These are phyloP conservation scores for Aspergillus homomorphus DNA, from an alignment of 495 filamentous ascomycete species.

Conservation along the genomic window DNA sequence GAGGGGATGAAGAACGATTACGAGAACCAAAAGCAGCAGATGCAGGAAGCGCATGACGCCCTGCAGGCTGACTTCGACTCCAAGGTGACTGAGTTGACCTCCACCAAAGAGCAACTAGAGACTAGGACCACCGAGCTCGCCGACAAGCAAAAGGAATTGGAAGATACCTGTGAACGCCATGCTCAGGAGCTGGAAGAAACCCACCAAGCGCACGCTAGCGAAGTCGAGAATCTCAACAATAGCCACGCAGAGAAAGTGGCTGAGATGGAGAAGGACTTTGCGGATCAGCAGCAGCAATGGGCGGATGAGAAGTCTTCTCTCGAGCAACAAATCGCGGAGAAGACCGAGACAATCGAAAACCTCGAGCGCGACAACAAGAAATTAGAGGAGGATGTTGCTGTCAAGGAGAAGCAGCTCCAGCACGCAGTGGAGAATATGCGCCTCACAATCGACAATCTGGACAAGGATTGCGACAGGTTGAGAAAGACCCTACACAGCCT, in stretches of 20 bases:
- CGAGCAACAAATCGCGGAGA: conserved; percentile 39
- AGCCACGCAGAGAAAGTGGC: conserved; percentile 37
- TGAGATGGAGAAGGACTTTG: conserved; percentile 32
- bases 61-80: conserved; percentile 37
- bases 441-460: conserved; percentile 49
- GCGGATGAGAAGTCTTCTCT: conserved; percentile 30
- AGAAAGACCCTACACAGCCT: conserved; percentile 56
- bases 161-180: conserved; percentile 28
- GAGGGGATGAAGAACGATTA: conserved; percentile 40
- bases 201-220: conserved; percentile 29
- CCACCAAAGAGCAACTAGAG: conserved; percentile 33
- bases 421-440: conserved; percentile 48
- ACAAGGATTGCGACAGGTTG: conserved; percentile 54
- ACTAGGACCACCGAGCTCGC: conserved; percentile 3
- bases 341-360: conserved; percentile 33
- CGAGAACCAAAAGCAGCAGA: conserved; percentile 41
- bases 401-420: conserved; percentile 51
- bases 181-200: conserved; percentile 32
- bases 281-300: conserved; percentile 39
- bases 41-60: conserved; percentile 41
- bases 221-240: conserved; percentile 27
- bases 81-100: conserved; percentile 33
- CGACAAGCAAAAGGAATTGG: conserved; percentile 29
- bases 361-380: conserved; percentile 48
- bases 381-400: conserved; percentile 43